Base-by-base conservation (phyloP, 768 basidiomycete genomes). In the Dioszegia hungarica region DNA sequence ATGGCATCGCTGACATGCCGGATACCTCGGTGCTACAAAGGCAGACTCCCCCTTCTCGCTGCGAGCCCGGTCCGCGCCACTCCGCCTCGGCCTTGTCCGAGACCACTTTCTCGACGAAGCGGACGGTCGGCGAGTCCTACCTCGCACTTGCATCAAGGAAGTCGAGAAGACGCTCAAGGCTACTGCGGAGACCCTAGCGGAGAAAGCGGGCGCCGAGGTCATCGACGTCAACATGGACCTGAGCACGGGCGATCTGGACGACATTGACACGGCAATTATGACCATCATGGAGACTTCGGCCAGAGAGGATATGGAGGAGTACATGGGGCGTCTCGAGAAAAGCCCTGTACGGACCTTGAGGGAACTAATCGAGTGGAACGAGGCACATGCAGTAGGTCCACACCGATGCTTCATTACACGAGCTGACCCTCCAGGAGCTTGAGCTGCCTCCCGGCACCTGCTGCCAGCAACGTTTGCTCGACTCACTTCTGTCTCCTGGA, bases 281-380 rank as follows among this genome's bases (percentile, higher is more conserved):
- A 24, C 1, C 1, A 6, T 44, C 31, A 19, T 24, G 28, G 56
- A 56, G 2, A 63, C 53, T 3, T 63, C 65, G 25, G 54, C 69
- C 52, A 67, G 61, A 52, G 66, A 62, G n/a, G 67, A 69, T 47
- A 33, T 72, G 27, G 63, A 45, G 14, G 50, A 39, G 2, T 72
- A 72, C 31, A 44, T 72, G 34, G 44, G 45, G 11, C 44, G 41
- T 4, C 46, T 68, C 28, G 44, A 43, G n/a, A 29, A 40, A 10
- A 51, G 54, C 28, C 22, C 54, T 8, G 41, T 64, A 1, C 22
- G 51, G 24, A 60, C 51, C 5, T 33, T 70, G 11, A 54, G 40
- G 29, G 70, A 67, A n/a, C 44, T 69, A 19, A 64, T 67, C 54
- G 61, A 64, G 38, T 72, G 63, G 38, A 63, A 72, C 45, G 70